These are phyloP conservation scores for Cytospora piceae DNA, from an alignment of 2,329 filamentous ascomycete genomes.

Conservation along the genomic window DNA sequence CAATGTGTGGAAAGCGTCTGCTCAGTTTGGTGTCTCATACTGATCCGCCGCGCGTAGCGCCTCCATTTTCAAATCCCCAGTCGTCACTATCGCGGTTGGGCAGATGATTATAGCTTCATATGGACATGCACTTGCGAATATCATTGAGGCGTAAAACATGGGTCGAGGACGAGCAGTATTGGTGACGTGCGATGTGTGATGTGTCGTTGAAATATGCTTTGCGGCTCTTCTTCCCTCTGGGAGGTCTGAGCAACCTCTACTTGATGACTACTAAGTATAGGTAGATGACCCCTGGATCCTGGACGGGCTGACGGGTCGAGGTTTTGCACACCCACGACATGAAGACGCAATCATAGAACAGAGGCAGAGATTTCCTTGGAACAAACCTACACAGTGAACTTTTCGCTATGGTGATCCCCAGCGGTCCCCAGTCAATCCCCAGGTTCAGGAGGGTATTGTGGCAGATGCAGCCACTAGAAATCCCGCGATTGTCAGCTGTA, in stretches of 20 bases:
- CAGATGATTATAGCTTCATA: not conserved
- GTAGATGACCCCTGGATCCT: not conserved
- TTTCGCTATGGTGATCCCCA: not conserved
- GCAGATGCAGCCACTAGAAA: conserved; percentile 18
- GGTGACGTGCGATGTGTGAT: not conserved
- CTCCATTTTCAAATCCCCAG: not conserved
- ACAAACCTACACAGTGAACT: not conserved
- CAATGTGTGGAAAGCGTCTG: not conserved
- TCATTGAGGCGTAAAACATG: not conserved
- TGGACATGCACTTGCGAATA: not conserved
- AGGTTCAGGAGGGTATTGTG: conserved; percentile 2
- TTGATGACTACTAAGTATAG: too few species aligned
- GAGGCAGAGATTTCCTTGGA: conserved; percentile 1
- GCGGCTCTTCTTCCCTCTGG: conserved; percentile 9
- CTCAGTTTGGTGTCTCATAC: not conserved
- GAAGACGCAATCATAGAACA: not conserved
- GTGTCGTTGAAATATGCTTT: conserved; percentile 22
- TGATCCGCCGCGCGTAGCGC: not conserved
- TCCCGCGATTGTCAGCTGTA: conserved; percentile 23
- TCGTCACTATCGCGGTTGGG: conserved; percentile 4
- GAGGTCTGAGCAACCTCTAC: not conserved
- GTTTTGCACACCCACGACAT: not conserved
- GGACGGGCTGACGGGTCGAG: too few species aligned
- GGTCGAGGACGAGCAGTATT: not conserved
- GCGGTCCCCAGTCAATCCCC: not conserved